Evolutionary conservation across 2,329 filamentous ascomycete species (phyloP), one percentile per base, ranked within the genome.

Genomic region (Colletotrichum trifolii): DNA sequence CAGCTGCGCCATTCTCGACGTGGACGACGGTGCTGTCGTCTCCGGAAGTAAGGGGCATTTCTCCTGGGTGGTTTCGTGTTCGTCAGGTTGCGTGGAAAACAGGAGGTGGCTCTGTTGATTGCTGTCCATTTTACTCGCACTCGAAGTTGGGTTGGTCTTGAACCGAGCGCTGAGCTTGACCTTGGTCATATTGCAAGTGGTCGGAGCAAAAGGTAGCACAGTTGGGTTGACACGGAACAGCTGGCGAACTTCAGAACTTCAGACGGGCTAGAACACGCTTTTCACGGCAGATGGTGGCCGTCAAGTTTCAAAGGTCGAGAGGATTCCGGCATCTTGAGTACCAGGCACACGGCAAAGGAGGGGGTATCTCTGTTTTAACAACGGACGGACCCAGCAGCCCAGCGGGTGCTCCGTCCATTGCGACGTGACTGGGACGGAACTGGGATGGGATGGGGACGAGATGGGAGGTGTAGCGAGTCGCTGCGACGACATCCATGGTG

Each of bases 1-100:
- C n/a, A 87, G 73, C 34, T 74, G 72, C 12, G 81, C 68, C 74
- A 86, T 78, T 33, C 74, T 77, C 2, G 80, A 80, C 10, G 77
- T 71, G 15, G 54, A 54, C 4, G 48, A 39, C 25, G 15, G 11
- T 39, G 52, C 12, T 11, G 11, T 33, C 8, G 45, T 15, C 6
- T 11, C 25, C 34, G 47, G 40, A 42, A 5, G 25, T 12, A 35
- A 33, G 15, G 9, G 52, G 43, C 15, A 17, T 11, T 34, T 25
- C 49, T 25, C 25, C 11, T 43, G 50, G 38, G 49, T 12, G 34
- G 8, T 43, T 4, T 61, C 61, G 42, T 61, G 42, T 17, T 34
- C 48, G 45, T 25, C 25, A 35, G 33, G 25, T 39, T 48, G 7
- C 25, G 38, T n/a, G 46, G n/a, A 6, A 74, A 66, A 43, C 78